Evolutionary conservation across 441 rosid species (phyloP).

Genomic region (Melastoma candidum): DNA sequence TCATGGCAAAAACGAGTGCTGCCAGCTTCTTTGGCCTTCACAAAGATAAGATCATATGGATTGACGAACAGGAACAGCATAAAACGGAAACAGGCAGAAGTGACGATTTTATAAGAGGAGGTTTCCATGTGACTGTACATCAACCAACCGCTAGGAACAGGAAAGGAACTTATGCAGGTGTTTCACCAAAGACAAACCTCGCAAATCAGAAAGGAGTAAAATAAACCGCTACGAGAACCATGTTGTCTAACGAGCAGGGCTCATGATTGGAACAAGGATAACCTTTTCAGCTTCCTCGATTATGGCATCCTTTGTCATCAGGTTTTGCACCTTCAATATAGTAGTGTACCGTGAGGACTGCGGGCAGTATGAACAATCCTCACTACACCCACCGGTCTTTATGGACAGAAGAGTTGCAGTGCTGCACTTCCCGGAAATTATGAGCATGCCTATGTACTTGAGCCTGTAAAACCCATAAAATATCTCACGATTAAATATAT

Average conservation of each 20-base stretch:
- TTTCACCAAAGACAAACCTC: no score
- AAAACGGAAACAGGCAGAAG: no score
- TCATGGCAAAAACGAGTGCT: constrained; percentile 98
- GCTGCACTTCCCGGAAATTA: constrained; percentile 97
- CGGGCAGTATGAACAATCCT: constrained; percentile 97
- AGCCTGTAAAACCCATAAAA: constrained; percentile 38
- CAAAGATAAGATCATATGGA: not conserved
- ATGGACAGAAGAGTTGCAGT: constrained; percentile 88
- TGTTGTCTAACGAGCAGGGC: not conserved
- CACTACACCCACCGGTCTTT: constrained; percentile 97
- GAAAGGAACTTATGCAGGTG: not conserved
- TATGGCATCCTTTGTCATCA: constrained; percentile 69
- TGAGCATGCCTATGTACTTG: constrained; percentile 94
- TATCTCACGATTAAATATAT: no score
- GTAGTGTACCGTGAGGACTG: constrained; percentile 85
- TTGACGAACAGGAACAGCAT: no score
- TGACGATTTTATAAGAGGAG: not conserved
- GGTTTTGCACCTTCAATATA: constrained; percentile 72
- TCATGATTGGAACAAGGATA: no score
- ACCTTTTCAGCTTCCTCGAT: constrained; percentile 78
- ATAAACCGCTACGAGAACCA: not conserved
- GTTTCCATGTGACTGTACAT: not conserved
- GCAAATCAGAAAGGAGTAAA: no score
- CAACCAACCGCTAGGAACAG: not conserved
- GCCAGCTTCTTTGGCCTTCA: constrained; percentile 96